Base-by-base conservation (phyloP, 2,329 filamentous ascomycete species). In the Metarhizium album region DNA sequence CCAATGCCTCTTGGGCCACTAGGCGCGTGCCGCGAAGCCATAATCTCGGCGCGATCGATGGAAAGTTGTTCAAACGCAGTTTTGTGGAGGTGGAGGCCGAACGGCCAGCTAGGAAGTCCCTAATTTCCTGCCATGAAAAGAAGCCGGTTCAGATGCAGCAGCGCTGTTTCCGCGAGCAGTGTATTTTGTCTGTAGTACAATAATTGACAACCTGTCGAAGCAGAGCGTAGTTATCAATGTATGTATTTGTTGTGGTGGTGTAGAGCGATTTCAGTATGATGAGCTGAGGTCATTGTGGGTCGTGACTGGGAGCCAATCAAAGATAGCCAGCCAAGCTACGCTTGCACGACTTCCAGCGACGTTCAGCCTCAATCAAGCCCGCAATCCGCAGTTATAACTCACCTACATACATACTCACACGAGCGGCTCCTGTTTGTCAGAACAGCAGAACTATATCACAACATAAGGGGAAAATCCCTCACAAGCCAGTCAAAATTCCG, bases 11-110 rank as follows among this genome's bases (percentile, higher is more conserved):
- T 37, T 9, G 45, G 6, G 5, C 31, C 42, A 24, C 24, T 47
- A 20, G 49, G 29, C 42, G 14, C 22, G 31, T 52, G 50, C 40
- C 45, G 38, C 13, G 50, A 48, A 23, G 50, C 46, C 50, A 48
- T 52, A n/a, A 23, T 11, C n/a, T 23, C 16, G 29, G 47, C 20
- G 40, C 40, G 40, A 16, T 43, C 22, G 20, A 43, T n/a, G 9
- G 20, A 23, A 23, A 7, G 40, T n/a, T 29, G 27, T 29, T 29
- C 2, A 29, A 29, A 29, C 27, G 11, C 27, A 29, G 27, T 29
- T 9, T 6, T 29, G 40, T 6, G 18, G 6, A 23, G 14, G 22
- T 24, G 20, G 14, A 20, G 16, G 40, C 40, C 40, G 22, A n/a
- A 16, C n/a, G 40, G 40, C 37, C n/a, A 40, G n/a, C 5, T 23